These are phyloP conservation scores for Fraxinus floribunda DNA, from an alignment of 305 asterid genomes.

Conservation along the genomic window DNA sequence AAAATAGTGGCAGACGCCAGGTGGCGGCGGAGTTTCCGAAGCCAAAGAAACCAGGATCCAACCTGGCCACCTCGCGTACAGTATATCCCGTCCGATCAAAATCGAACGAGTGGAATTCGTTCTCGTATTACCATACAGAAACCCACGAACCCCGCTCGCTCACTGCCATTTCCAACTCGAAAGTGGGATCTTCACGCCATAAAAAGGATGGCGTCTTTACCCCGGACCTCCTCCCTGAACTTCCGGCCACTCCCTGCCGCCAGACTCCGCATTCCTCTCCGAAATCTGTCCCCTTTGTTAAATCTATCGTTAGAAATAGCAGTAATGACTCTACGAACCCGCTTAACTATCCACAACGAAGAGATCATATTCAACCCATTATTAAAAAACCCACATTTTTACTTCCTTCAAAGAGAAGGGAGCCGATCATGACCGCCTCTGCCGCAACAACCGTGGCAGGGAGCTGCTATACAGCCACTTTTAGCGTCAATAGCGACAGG, in stretches of 20 bases:
- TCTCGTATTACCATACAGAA: not conserved
- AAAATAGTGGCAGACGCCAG: not conserved
- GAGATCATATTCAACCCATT: conserved; percentile 7
- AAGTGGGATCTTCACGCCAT: conserved; percentile 30
- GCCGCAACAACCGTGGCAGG: conserved; percentile 65
- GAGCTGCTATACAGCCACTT: conserved; percentile 83
- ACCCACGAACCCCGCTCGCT: not conserved
- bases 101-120: conserved; percentile 26
- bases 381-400: conserved; percentile 16
- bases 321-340: conserved; percentile 14
- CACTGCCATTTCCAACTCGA: not conserved
- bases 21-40: not conserved
- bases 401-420: conserved; percentile 20
- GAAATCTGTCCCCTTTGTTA: conserved; percentile 25
- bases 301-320: conserved; percentile 20
- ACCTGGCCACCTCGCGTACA: conserved; percentile 27
- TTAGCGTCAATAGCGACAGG: conserved; percentile 77
- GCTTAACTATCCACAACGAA: not conserved
- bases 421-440: conserved; percentile 29
- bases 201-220: conserved; percentile 48
- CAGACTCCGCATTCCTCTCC: conserved; percentile 22
- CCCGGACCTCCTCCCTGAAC: conserved; percentile 52
- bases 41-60: conserved; percentile 2
- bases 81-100: conserved; percentile 34
- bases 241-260: conserved; percentile 41